Percentiles rank a stretch among this genome's conserved stretches.
Evolutionary conservation across 2,329 filamentous ascomycete genomes (phyloP).

Genomic region (Colletotrichum sp.): DNA sequence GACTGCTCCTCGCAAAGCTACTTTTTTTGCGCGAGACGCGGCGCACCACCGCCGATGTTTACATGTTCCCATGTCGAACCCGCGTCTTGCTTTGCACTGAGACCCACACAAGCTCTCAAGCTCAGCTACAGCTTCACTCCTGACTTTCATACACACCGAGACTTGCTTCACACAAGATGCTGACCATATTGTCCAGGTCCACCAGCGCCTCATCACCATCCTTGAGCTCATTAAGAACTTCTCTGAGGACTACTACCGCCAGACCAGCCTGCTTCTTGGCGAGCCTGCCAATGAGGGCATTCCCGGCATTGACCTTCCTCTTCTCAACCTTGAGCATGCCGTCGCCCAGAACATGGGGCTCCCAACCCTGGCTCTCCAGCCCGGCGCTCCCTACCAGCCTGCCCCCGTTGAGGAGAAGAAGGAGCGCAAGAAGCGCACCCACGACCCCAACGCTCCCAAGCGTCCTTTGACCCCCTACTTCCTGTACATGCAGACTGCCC

Average conservation of each 20-base stretch:
- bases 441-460: conserved; percentile 95
- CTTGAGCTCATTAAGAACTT: conserved; percentile 81
- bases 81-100: conserved; percentile 25
- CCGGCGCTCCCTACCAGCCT: conserved; percentile 30
- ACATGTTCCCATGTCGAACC: conserved; percentile 1
- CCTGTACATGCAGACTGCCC: conserved; percentile 88
- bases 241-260: conserved; percentile 83
- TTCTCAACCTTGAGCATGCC: conserved; percentile 59
- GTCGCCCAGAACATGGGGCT: conserved; percentile 52
- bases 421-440: conserved; percentile 86
- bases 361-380: conserved; percentile 20
- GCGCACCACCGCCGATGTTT: not conserved
- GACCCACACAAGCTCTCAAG: conserved; percentile 4
- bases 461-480: conserved; percentile 94
- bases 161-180: conserved; percentile 20
- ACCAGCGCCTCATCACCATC: conserved; percentile 79
- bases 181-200: conserved; percentile 63
- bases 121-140: not conserved
- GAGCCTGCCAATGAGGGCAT: conserved; percentile 58
- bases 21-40: not conserved
- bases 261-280: conserved; percentile 83
- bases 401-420: conserved; percentile 71
- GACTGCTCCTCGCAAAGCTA: not conserved
- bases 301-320: conserved; percentile 41
- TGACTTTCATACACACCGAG: not conserved